A percentile compares a stretch with the other conserved stretches of the same genome.
phyloP scores from a whole-genome alignment of 345 rosid species.

The Citrus trifoliata region DNA sequence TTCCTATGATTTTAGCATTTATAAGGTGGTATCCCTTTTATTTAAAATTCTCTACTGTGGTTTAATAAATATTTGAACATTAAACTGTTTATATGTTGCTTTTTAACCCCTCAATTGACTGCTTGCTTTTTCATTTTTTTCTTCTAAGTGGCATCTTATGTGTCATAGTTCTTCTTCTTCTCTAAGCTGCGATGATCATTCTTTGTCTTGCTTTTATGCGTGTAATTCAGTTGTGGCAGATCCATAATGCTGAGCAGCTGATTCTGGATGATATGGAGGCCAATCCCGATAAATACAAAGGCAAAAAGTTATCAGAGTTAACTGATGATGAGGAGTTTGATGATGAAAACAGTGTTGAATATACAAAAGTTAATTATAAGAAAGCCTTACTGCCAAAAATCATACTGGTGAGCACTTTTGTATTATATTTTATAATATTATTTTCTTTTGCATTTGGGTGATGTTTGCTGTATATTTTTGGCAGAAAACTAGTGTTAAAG shows the following conservation, averaged over 20 bases:
- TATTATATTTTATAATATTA: background rate
- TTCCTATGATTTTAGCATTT: background rate
- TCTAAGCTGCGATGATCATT: background rate
- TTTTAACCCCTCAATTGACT: background rate
- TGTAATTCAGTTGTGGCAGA: slow-evolving; percentile 81
- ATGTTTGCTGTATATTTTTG: slow-evolving; percentile 18
- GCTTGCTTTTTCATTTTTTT: background rate
- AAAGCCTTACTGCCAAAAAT: slow-evolving; percentile 56
- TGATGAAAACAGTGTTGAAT: slow-evolving; percentile 58
- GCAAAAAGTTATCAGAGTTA: slow-evolving; percentile 72
- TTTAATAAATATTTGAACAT: background rate
- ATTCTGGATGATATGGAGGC: slow-evolving; percentile 79
- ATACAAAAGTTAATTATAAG: slow-evolving; percentile 61
- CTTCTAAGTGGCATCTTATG: background rate
- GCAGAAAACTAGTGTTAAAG: slow-evolving; percentile 91
- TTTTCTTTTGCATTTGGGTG: slow-evolving; percentile 2
- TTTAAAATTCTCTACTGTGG: background rate
- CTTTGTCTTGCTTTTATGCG: background rate
- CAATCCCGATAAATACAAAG: slow-evolving; percentile 84
- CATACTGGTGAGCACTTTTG: slow-evolving; percentile 50
- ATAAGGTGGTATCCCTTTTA: background rate
- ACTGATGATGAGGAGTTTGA: slow-evolving; percentile 72
- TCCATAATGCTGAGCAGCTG: slow-evolving; percentile 92
- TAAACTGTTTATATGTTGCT: background rate
- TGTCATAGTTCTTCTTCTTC: background rate